Conservation (phyloP, 306 rosid genomes). For the Pterocarpus santalinus region DNA sequence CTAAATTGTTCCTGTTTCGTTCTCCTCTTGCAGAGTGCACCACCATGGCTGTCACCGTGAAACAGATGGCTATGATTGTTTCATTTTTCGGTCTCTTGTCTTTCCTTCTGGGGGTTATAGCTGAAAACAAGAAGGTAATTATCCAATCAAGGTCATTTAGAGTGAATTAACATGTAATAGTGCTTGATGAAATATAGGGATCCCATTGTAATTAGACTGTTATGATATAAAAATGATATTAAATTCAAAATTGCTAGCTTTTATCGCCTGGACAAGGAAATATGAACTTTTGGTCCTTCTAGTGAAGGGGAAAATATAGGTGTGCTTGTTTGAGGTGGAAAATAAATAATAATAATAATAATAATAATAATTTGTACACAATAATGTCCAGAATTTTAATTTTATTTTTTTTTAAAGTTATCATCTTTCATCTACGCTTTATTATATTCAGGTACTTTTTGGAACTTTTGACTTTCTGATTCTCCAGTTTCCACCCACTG, state of each 20-base stretch:
- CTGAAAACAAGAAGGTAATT: constrained; percentile 60
- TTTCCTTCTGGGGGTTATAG: constrained; percentile 55
- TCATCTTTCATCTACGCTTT: not conserved
- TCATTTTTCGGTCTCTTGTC: constrained; percentile 34
- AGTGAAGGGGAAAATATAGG: not conserved
- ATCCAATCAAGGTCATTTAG: too few relatives aligned
- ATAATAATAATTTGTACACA: too few relatives aligned
- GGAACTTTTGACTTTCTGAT: not conserved
- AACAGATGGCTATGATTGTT: constrained; percentile 47
- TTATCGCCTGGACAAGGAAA: not conserved
- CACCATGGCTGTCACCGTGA: constrained; percentile 40
- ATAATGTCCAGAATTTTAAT: too few relatives aligned
- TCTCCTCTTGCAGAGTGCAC: constrained; percentile 21
- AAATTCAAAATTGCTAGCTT: not conserved
- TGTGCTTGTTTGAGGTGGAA: not conserved
- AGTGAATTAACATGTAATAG: too few relatives aligned
- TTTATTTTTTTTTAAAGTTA: too few relatives aligned
- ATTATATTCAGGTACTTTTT: not conserved
- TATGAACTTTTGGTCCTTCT: not conserved
- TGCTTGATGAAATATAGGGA: not conserved
- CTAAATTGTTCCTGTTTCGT: not conserved
- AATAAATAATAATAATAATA: too few relatives aligned
- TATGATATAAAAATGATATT: not conserved
- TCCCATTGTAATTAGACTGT: not conserved
- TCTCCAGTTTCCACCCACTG: not conserved